phyloP scores from a whole-genome alignment of 371 early-diverging fungal genomes.

The Choanephora cucurbitarum region DNA sequence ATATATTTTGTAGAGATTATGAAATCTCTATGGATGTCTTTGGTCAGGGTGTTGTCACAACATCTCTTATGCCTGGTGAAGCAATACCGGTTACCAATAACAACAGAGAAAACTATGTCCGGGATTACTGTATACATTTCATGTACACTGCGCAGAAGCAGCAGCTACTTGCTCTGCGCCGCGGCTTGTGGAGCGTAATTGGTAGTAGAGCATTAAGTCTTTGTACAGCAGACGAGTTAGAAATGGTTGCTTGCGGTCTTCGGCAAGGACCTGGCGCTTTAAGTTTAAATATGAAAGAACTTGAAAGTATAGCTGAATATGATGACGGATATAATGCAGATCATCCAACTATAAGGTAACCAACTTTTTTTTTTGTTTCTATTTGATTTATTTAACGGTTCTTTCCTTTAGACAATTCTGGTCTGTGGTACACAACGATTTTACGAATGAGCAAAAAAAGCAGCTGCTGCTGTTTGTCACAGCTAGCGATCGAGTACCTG shows the following conservation, averaged over 20 bases:
- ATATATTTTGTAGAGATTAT: constrained; percentile 85
- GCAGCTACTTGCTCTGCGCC: constrained; percentile 67
- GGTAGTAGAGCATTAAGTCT: constrained; percentile 56
- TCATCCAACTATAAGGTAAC: constrained; percentile 56
- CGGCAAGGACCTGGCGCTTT: constrained; percentile 38
- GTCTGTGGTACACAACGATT: constrained; percentile 79
- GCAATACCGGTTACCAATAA: constrained; percentile 75
- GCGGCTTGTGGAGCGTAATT: constrained; percentile 74
- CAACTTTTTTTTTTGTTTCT: constrained; percentile 11
- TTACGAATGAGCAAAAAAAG: constrained; percentile 71
- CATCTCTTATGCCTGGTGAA: constrained; percentile 73
- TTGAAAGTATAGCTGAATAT: constrained; percentile 80
- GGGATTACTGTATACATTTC: constrained; percentile 70
- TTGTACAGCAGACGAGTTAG: constrained; percentile 49
- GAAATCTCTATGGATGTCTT: constrained; percentile 76
- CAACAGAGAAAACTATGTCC: constrained; percentile 78
- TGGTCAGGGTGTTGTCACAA: constrained; percentile 66
- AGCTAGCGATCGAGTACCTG: constrained; percentile 95
- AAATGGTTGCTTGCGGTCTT: constrained; percentile 57
- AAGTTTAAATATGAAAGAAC: constrained; percentile 70
- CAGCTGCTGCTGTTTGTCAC: constrained; percentile 93
- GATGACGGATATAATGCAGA: constrained; percentile 75
- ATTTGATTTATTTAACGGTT: not conserved
- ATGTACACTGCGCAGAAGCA: constrained; percentile 63
- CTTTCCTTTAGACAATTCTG: constrained; percentile 72